Evolutionary conservation across 2,329 filamentous ascomycete species (phyloP).

Genomic region (Botryotinia calthae): DNA sequence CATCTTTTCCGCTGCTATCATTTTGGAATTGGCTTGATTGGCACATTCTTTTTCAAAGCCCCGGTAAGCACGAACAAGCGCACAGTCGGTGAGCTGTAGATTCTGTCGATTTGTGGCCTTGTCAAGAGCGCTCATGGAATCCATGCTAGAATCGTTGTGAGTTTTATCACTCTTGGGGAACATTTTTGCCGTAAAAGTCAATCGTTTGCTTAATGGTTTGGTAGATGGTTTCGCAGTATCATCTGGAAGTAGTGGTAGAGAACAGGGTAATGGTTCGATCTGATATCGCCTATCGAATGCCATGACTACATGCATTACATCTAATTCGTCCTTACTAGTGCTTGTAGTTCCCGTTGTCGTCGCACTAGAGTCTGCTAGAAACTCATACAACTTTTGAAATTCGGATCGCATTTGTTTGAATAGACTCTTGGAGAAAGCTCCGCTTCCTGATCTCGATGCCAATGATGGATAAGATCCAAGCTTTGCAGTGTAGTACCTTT

Average conservation of each 20-base stretch:
- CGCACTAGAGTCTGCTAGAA: conserved; percentile 62
- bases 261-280: conserved; percentile 59
- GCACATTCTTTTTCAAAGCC: conserved; percentile 64
- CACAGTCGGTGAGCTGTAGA: conserved; percentile 40
- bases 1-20: conserved; percentile 56
- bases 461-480: conserved; percentile 65
- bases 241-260: conserved; percentile 63
- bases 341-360: conserved; percentile 45
- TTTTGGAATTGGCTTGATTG: conserved; percentile 47
- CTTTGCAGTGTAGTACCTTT: conserved; percentile 62
- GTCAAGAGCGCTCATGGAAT: conserved; percentile 51
- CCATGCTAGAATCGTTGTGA: conserved; percentile 49
- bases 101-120: conserved; percentile 48
- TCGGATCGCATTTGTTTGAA: conserved; percentile 64
- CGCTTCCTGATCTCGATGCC: conserved; percentile 44
- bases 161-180: conserved; percentile 40
- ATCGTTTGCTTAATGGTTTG: neutral
- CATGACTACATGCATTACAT: conserved; percentile 64
- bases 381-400: conserved; percentile 68
- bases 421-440: conserved; percentile 55
- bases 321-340: conserved; percentile 63
- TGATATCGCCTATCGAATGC: conserved; percentile 63
- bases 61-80: conserved; percentile 65
- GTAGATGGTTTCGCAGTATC: conserved; percentile 32
- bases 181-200: conserved; percentile 34